Base-by-base conservation (phyloP, 768 basidiomycete species). In the Suillus sp. region DNA sequence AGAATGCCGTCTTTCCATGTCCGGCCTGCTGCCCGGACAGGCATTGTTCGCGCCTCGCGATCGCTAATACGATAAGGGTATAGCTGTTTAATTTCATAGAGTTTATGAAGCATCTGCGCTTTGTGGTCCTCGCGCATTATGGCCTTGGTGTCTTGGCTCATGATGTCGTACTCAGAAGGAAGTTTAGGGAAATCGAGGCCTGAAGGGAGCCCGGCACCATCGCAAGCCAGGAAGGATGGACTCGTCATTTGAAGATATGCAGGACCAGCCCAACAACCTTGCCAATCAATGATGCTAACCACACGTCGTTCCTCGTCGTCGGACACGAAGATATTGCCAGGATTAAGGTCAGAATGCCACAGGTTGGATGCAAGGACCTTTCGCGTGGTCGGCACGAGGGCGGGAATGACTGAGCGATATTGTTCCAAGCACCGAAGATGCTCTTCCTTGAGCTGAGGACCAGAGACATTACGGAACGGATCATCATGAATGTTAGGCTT, bases 241-340 rank as follows among this genome's bases (percentile, higher is more conserved):
- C 60, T 59, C 4, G 51, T 62, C 64, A 66, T 65, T 30, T 66
- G 65, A 13, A 66, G 64, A 40, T 66, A 66, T 3, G 65, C 65
- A 22, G 65, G 65, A 53, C 64, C 64, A 10, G 64, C 64, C 64
- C 64, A 65, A 56, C 62, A 65, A 4, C 68, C 67, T 61, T 76
- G 75, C 74, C 75, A 75, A 61, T 72, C 74, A 37, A 74, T 72
- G 62, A 76, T 67, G 37, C 67, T 65, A 20, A 67, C 68, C 27
- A 73, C 61, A 30, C 62, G 64, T 40, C 62, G 62, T 30, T 66
- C 65, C 1, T 62, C 62, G 34, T 65, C 64, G 25, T 65, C 56
- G 8, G 64, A 65, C 25, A 74, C 69, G 32, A 73, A 68, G 51
- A 76, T 38, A 60, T 77, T 76, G 10, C 64, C 62, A 35, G 60